Conservation (phyloP, 371 early-diverging fungal species). For the Mortierella sp. region DNA sequence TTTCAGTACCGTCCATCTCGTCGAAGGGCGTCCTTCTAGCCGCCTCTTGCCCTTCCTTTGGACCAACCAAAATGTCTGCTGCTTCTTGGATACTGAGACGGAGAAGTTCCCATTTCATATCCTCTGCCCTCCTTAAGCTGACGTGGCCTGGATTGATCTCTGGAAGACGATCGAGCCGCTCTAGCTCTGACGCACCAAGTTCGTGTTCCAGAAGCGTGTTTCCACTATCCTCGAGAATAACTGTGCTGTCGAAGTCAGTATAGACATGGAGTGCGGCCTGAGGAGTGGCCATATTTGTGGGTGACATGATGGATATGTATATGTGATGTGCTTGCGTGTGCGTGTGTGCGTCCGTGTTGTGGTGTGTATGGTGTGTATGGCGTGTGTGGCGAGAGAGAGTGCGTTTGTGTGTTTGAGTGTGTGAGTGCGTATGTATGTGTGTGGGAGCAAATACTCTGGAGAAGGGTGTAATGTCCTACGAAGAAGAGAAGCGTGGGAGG, state of each 20-base stretch:
- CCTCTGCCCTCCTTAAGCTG: slow-evolving; percentile 34
- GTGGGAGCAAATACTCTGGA: too few species aligned
- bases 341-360: too few species aligned
- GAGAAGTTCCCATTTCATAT: slow-evolving; percentile 36
- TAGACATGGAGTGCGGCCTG: slow-evolving; percentile 24
- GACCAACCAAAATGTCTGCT: slow-evolving; percentile 31
- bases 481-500: too few species aligned
- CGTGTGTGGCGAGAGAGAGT: too few species aligned
- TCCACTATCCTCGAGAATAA: slow-evolving; percentile 21
- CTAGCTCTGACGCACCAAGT: slow-evolving; percentile 25
- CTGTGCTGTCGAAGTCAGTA: slow-evolving; percentile 36
- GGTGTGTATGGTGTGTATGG: too few species aligned
- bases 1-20: not conserved
- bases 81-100: slow-evolving; percentile 19
- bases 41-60: not conserved
- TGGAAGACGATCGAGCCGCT: slow-evolving; percentile 29
- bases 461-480: too few species aligned
- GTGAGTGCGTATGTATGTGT: too few species aligned
- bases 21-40: slow-evolving; percentile 4
- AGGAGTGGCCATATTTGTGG: not conserved
- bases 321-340: too few species aligned
- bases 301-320: not conserved
- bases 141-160: slow-evolving; percentile 15
- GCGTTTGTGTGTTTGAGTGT: too few species aligned
- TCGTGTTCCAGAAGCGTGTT: slow-evolving; percentile 17